Percentiles rank a stretch among this genome's conserved stretches.
These are phyloP conservation scores for Chrysopogon serrulatus DNA, from an alignment of 176 grass and related monocot species.

Conservation along the genomic window DNA sequence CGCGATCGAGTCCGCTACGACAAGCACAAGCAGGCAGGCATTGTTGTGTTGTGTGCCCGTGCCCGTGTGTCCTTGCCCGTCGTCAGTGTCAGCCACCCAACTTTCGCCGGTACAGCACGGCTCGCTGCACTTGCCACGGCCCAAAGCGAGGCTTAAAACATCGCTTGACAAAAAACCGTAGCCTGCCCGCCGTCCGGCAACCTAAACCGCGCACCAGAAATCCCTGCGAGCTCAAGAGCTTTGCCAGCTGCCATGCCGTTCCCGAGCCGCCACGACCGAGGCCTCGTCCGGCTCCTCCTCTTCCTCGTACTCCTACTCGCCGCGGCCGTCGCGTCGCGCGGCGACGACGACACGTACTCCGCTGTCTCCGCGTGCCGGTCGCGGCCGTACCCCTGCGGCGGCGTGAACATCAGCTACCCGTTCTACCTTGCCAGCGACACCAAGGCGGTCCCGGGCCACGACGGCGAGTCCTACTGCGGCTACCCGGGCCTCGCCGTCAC, in stretches of 20 bases:
- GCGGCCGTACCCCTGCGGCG: conserved; percentile 29
- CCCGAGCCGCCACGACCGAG: background rate
- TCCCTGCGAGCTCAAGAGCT: background rate
- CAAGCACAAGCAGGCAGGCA: background rate
- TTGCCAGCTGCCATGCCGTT: background rate
- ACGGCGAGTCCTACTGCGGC: conserved; percentile 27
- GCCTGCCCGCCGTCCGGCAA: no score
- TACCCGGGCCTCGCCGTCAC: conserved; percentile 26
- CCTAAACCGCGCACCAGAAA: background rate
- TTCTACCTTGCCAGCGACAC: conserved; percentile 18
- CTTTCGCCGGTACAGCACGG: background rate
- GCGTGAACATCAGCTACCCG: conserved; percentile 40
- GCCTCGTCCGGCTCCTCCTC: background rate
- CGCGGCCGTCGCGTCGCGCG: background rate
- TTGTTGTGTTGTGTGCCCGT: no score
- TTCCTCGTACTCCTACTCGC: background rate
- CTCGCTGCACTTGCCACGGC: background rate
- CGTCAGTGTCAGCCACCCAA: conserved; percentile 13
- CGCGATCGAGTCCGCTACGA: background rate
- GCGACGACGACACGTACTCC: background rate
- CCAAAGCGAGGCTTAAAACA: background rate
- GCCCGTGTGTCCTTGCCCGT: background rate
- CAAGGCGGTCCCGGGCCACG: background rate
- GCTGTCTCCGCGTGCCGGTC: background rate
- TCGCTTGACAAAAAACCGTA: background rate